Base-by-base conservation (phyloP, 129 eudicot genomes). In the Flaveria linearis region DNA sequence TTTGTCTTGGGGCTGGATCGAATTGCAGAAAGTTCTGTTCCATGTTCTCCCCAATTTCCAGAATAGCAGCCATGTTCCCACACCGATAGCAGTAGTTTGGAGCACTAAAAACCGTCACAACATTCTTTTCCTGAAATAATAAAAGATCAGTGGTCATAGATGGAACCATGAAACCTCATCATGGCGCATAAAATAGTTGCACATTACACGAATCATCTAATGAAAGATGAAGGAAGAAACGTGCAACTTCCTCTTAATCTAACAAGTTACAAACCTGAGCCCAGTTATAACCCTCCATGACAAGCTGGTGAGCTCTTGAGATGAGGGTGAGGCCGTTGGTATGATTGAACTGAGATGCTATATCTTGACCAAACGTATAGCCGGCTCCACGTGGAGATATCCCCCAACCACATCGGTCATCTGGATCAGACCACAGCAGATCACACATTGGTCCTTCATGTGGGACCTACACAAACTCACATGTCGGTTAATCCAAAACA, bases 361-460 rank as follows among this genome's bases (percentile, higher is more conserved):
- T 86, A 30, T 90, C 96, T 80, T 90, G 93, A 71, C 93, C 93
- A 70, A 88, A 90, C 5, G 91, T 88, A 81, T 90, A 88, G 51
- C 96, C 96, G 18, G 93, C 96, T 42, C 93, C 93, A 65, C 91
- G 89, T 1, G 93, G 91, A 23, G 96, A 90, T 67, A 88, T 90
- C 60, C 91, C 96, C 89, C 96, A 88, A 17, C 93, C 93, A 76
- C 96, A 88, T 41, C 91, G 83, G 77, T 90, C 91, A 69, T 90
- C 89, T 16, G 96, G 96, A 78, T 90, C 96, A 41, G 96, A 90
- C 93, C 93, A 90, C 81, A 90, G 80, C 9, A 90, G 93, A 72
- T 90, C 96, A 58, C 93, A 90, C 96, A 90, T 88, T 8, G 96
- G 96, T 60, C 92, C 96, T 84, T 87, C 92, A 46, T 90, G 96